Percentiles rank a stretch among this genome's conserved stretches.
Conservation (phyloP, 768 basidiomycete species). For the Termitomyces titanicus region DNA sequence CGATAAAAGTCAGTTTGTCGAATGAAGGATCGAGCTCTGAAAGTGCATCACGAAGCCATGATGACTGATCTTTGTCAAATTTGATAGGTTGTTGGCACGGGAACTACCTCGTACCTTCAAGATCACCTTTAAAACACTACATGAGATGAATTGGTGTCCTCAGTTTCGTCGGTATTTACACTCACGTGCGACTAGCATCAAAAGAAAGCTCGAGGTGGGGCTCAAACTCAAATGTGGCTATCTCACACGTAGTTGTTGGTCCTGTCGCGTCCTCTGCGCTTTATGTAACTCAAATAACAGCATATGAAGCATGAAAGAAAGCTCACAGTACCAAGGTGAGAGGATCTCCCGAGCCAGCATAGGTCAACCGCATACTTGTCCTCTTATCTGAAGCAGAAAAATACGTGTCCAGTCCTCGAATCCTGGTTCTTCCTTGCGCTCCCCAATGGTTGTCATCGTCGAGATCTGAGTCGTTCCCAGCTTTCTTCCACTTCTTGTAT, state of each 20-base stretch:
- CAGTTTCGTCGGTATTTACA: background rate
- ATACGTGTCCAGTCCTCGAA: constrained; percentile 51
- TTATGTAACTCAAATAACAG: background rate
- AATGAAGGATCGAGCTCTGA: constrained; percentile 89
- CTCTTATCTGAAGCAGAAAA: constrained; percentile 56
- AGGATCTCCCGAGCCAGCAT: constrained; percentile 74
- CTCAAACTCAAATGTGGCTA: constrained; percentile 83
- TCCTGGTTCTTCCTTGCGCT: constrained; percentile 27
- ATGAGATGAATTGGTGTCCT: background rate
- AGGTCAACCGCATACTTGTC: constrained; percentile 85
- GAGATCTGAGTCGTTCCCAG: constrained; percentile 45
- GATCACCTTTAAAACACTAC: constrained; percentile 75
- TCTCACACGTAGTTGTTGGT: constrained; percentile 84
- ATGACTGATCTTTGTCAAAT: constrained; percentile 46
- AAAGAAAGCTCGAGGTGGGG: constrained; percentile 79
- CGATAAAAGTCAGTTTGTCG: constrained; percentile 79
- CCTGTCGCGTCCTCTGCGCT: constrained; percentile 79
- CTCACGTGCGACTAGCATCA: constrained; percentile 60
- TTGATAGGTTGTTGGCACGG: background rate
- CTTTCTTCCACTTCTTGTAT: constrained; percentile 46
- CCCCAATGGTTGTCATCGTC: constrained; percentile 34
- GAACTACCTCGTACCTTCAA: constrained; percentile 55
- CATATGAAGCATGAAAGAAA: background rate
- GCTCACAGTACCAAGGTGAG: constrained; percentile 76
- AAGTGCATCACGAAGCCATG: constrained; percentile 91